Percentiles rank a stretch among this genome's conserved stretches.
These are phyloP conservation scores for Prunus mira DNA, from an alignment of 306 rosid genomes.

Conservation along the genomic window DNA sequence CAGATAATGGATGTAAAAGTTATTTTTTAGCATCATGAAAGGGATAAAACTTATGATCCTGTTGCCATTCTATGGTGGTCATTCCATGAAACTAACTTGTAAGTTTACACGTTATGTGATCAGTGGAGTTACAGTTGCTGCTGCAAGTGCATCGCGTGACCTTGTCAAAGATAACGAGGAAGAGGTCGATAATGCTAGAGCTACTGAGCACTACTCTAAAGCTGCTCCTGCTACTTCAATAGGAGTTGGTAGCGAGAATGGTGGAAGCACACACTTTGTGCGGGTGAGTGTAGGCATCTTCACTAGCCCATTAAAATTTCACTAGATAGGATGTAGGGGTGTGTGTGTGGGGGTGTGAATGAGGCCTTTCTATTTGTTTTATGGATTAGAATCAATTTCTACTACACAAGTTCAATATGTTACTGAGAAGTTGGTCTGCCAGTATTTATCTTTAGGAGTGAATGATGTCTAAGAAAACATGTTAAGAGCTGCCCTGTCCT, in stretches of 20 bases:
- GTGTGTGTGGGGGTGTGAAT: not conserved
- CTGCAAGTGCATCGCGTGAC: constrained; percentile 39
- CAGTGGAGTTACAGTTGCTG: constrained; percentile 54
- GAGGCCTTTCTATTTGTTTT: not conserved
- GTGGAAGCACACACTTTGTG: constrained; percentile 52
- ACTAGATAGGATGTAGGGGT: not conserved
- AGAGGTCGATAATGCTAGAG: constrained; percentile 42
- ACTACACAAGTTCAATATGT: not conserved
- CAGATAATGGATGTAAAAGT: not conserved
- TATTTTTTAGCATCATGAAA: not conserved
- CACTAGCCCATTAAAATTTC: not conserved
- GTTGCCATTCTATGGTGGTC: not conserved
- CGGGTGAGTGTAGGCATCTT: constrained; percentile 47
- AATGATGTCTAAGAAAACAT: not conserved
- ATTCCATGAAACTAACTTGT: constrained; percentile 15
- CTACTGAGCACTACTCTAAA: constrained; percentile 36
- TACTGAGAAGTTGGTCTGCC: not conserved
- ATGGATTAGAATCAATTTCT: not conserved
- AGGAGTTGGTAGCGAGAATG: constrained; percentile 64
- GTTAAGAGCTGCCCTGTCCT: not conserved
- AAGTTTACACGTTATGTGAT: constrained; percentile 20
- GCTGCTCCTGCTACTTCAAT: constrained; percentile 51
- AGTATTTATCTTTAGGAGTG: not conserved
- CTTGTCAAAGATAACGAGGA: constrained; percentile 49
- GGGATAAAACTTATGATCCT: not conserved